Evolutionary conservation across 2,329 filamentous ascomycete species (phyloP).

Genomic region (Rutstroemia sp.): DNA sequence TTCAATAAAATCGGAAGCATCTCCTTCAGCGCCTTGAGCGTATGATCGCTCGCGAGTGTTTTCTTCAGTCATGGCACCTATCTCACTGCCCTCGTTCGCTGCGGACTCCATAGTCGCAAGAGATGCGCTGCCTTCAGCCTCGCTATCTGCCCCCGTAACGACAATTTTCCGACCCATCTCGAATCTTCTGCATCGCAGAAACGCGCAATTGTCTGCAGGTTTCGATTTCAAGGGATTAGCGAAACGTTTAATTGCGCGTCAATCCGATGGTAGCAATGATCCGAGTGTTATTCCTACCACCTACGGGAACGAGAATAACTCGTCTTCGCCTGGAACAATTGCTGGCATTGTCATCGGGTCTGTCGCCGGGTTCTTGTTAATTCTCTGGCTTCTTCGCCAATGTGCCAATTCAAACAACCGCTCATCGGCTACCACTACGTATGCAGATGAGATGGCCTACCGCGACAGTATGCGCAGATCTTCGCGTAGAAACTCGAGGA

Average conservation of each 20-base stretch:
- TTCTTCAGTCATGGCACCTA: conserved; percentile 2
- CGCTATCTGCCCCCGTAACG: not conserved
- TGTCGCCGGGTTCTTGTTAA: conserved; percentile 43
- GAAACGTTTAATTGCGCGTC: not conserved
- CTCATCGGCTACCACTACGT: conserved; percentile 4
- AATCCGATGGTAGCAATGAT: not conserved
- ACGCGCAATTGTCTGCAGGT: not conserved
- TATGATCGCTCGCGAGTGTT: not conserved
- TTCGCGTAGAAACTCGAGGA: conserved; percentile 2
- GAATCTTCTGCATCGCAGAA: not conserved
- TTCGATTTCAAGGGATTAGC: not conserved
- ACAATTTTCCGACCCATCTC: not conserved
- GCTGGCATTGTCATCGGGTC: conserved; percentile 52
- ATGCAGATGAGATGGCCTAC: conserved; percentile 18
- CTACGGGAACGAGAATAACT: conserved; percentile 46
- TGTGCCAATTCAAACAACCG: conserved; percentile 18
- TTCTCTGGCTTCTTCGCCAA: conserved; percentile 43
- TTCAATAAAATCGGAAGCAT: not conserved
- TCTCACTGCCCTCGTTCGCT: not conserved
- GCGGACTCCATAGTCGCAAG: not conserved
- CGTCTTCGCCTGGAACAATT: conserved; percentile 48
- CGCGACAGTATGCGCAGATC: conserved; percentile 14
- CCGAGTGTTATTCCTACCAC: conserved; percentile 48
- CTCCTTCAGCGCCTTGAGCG: not conserved
- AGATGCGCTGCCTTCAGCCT: not conserved